A percentile compares a stretch with the other conserved stretches of the same genome.
phyloP scores from a whole-genome alignment of 805 yeast genomes.

The Priceomyces fermenticarens region DNA sequence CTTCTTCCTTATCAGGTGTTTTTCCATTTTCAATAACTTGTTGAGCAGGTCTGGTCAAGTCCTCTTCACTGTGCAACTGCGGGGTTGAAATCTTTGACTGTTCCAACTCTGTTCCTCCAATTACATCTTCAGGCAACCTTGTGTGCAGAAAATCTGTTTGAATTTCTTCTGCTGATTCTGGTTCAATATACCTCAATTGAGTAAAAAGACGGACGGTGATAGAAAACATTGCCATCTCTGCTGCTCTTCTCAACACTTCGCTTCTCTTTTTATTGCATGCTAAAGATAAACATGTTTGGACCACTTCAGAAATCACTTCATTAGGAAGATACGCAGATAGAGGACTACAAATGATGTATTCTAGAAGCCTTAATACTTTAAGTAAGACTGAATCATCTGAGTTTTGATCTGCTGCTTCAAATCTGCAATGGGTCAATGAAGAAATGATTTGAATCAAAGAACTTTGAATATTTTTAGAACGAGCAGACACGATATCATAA shows the following conservation, averaged over 20 bases:
- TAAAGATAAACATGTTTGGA: conserved; percentile 86
- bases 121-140: conserved; percentile 55
- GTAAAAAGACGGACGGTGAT: conserved; percentile 69
- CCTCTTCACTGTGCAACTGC: neutral
- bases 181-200: conserved; percentile 55
- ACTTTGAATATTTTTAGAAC: conserved; percentile 53
- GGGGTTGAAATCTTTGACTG: neutral
- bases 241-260: conserved; percentile 83
- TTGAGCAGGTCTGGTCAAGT: neutral
- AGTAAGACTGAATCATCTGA: conserved; percentile 89
- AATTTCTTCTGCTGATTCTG: conserved; percentile 39
- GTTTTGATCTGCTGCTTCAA: conserved; percentile 90
- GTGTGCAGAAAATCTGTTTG: conserved; percentile 48
- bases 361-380: conserved; percentile 75
- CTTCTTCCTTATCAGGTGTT: conserved; percentile 3
- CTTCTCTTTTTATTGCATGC: conserved; percentile 91
- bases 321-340: conserved; percentile 69
- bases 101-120: conserved; percentile 44
- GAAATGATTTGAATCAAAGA: conserved; percentile 65
- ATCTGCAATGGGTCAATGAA: conserved; percentile 88
- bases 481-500: conserved; percentile 59
- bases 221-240: conserved; percentile 74
- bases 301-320: conserved; percentile 80
- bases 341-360: conserved; percentile 59
- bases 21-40: neutral